These are phyloP conservation scores for Funneliformis mosseae DNA, from an alignment of 192 early-diverging fungal genomes.

Conservation along the genomic window DNA sequence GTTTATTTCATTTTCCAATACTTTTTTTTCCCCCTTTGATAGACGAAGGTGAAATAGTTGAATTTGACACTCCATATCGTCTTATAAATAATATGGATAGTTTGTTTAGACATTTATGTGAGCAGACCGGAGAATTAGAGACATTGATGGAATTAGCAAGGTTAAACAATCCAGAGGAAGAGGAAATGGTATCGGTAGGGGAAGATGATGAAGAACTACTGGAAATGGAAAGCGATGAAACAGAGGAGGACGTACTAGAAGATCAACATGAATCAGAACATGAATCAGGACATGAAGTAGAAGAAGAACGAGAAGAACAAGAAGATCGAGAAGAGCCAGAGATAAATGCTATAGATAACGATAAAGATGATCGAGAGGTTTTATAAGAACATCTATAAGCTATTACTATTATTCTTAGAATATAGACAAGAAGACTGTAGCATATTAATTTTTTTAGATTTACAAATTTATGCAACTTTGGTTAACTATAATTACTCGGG, in stretches of 20 bases:
- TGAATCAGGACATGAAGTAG: constrained; percentile 9
- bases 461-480: too few species aligned
- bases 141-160: constrained; percentile 63
- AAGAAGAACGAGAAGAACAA: constrained; percentile 3
- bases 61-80: constrained; percentile 78
- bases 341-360: neutral
- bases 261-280: constrained; percentile 9
- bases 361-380: neutral
- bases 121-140: constrained; percentile 81
- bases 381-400: neutral
- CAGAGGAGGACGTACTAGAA: constrained; percentile 9
- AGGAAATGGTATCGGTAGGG: neutral
- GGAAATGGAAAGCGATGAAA: constrained; percentile 11
- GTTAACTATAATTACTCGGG: neutral
- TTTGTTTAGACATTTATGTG: constrained; percentile 76
- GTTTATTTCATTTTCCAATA: neutral
- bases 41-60: constrained; percentile 75
- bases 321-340: neutral
- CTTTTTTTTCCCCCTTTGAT: neutral
- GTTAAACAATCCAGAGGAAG: constrained; percentile 32
- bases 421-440: neutral
- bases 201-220: neutral
- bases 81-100: constrained; percentile 66
- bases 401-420: neutral
- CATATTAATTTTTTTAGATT: neutral